Conservation (phyloP, 2,329 filamentous ascomycete species). For the Ophiostoma novo-ulmi region DNA sequence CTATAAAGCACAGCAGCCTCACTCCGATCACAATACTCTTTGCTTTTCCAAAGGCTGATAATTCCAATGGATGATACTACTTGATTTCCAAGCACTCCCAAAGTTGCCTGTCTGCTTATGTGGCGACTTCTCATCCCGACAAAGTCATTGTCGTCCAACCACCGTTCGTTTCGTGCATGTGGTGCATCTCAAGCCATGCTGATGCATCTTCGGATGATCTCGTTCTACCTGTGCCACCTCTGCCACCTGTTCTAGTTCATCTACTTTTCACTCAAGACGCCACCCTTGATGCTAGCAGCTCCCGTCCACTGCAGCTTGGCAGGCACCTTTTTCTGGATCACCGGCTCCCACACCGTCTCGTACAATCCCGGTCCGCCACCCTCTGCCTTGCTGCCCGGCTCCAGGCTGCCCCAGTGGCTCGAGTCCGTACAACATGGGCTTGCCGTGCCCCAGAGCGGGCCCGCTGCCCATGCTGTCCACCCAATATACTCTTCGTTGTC, state of each 20-base stretch:
- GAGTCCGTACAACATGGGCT: constrained; percentile 39
- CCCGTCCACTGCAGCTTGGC: constrained; percentile 24
- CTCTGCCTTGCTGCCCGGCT: constrained; percentile 42
- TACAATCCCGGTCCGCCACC: constrained; percentile 43
- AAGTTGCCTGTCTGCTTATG: too few species aligned
- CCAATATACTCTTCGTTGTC: constrained; percentile 46
- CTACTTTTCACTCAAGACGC: neutral
- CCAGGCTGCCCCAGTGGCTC: constrained; percentile 41
- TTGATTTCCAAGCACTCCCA: too few species aligned
- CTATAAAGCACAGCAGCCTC: too few species aligned
- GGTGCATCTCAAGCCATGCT: too few species aligned
- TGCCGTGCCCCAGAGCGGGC: constrained; percentile 43
- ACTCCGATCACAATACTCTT: neutral
- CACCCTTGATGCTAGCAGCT: constrained; percentile 15
- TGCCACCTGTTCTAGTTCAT: too few species aligned
- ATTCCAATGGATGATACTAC: too few species aligned
- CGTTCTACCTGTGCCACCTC: too few species aligned
- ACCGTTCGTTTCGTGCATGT: too few species aligned
- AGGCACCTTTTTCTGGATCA: constrained; percentile 38
- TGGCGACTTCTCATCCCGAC: too few species aligned
- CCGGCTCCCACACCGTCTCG: constrained; percentile 43
- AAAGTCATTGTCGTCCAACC: too few species aligned
- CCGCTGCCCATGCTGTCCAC: constrained; percentile 49
- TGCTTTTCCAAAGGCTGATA: too few species aligned
- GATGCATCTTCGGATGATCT: too few species aligned